Evolutionary conservation across 1,284 basidiomycete genomes (phyloP), one percentile per base, ranked within the genome.

Genomic region (Austroboletus novae-zelandiae): DNA sequence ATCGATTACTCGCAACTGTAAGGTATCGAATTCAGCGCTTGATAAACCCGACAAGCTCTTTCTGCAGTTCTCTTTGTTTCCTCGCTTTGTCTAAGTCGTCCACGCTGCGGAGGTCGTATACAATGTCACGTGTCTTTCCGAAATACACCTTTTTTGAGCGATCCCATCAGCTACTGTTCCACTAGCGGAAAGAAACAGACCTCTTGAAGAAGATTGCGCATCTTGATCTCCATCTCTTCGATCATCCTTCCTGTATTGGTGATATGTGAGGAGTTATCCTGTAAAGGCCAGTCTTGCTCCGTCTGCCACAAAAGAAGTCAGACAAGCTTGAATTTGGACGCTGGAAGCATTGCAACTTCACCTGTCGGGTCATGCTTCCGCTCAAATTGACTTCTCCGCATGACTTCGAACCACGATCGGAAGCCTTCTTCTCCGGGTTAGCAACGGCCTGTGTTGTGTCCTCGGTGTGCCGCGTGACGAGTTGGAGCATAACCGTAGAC

Each of bases 181-280:
- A 36, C 51, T 7, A 48, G 37, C 23, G 17, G 32, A 58, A 54
- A 48, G 29, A 43, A 25, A 50, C 73, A 30, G 53, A 80, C 85
- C 73, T 97, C 93, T 65, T 96, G 91, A 42, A 99, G 77, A 52
- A 94, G 77, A 69, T 97, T 98, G 43, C 97, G 84, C 89, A 98
- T 95, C 76, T 98, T 98, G 67, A 94, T 91, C 73, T 99, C 97
- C 89, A 96, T 95, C 58, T 98, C 96, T 71, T 99, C 97, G 58
- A 99, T 86, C 84, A 98, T 89, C 58, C 81, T 83, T 5, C 97
- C 97, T 15, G 91, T 86, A 71, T 99, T 99, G 46, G 83, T 81
- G 51, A 99, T 88, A 70, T 99, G 97, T 35, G 89, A 87, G 18
- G 83, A 79, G 31, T 79, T 67, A 59, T 88, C 86, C 18, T 88